Evolutionary conservation across 139 green algal species (phyloP), one percentile per base, ranked within the genome.

Genomic region (Chlorella sorokiniana): DNA sequence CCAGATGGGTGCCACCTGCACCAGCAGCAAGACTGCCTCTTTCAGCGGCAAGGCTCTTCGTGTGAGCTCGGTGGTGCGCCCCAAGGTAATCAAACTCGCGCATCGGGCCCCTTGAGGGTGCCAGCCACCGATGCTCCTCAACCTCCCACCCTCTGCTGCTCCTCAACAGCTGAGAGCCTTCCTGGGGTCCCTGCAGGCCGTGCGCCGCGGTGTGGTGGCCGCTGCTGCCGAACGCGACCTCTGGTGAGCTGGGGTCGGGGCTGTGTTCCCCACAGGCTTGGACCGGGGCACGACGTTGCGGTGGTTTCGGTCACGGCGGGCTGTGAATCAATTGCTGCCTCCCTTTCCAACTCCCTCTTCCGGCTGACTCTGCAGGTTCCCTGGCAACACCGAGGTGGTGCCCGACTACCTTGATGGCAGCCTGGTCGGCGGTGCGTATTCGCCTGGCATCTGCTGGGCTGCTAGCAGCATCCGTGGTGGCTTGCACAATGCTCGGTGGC

Each of bases 331-430:
- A n/a, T n/a, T n/a, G n/a, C n/a, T n/a, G n/a, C n/a, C n/a, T n/a
- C n/a, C n/a, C n/a, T n/a, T n/a, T n/a, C n/a, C n/a, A n/a, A n/a
- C n/a, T n/a, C n/a, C n/a, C n/a, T n/a, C n/a, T n/a, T n/a, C n/a
- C n/a, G n/a, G n/a, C n/a, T n/a, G n/a, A 33, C 54, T 27, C 37
- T 33, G 68, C 68, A 75, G 88, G 84, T 89, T 84, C 69, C 86
- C 88, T 35, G 88, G 88, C 42, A 80, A 77, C 33, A 65, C 82
- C 29, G 42, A 35, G 16, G 81, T 70, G 11, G 54, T 82, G 23
- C 83, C 88, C 45, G 63, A 70, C 29, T 81, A 90, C 77, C 83
- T 91, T 44, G 86, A 91, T 35, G 83, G 82, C 64, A 77, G 63
- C 62, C 69, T 87, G 65, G 84, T 81, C 23, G 86, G 83, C 75